phyloP scores from a whole-genome alignment of 352 stramenopile species.

The Pythium myriotylum region DNA sequence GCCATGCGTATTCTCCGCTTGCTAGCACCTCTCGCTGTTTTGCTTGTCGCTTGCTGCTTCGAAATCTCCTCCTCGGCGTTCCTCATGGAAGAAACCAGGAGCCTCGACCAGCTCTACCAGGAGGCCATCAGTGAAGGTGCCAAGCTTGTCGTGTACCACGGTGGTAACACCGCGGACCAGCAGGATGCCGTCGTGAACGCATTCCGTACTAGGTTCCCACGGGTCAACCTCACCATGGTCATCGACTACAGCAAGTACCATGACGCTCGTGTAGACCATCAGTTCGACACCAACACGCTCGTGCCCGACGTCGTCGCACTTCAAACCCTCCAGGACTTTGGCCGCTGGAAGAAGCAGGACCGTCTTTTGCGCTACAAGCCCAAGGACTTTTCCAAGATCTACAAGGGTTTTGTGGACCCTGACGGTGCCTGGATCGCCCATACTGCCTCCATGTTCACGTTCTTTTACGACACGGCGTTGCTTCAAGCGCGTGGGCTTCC shows the following conservation, averaged over 20 bases:
- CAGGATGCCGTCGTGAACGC: no score
- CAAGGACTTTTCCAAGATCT: conserved; percentile 51
- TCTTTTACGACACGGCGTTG: conserved; percentile 33
- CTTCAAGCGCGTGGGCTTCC: conserved; percentile 14
- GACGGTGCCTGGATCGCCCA: conserved; percentile 42
- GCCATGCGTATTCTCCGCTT: no score
- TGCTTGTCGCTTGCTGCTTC: no score
- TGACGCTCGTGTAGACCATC: conserved; percentile 65
- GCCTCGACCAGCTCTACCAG: conserved; percentile 44
- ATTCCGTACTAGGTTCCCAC: conserved; percentile 34
- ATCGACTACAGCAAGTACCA: conserved; percentile 64
- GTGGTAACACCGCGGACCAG: no score
- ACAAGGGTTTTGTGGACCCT: conserved; percentile 41
- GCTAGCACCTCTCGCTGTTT: no score
- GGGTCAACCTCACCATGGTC: conserved; percentile 65
- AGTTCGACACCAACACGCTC: conserved; percentile 46
- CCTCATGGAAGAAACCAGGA: conserved; percentile 16
- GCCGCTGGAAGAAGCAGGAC: conserved; percentile 42
- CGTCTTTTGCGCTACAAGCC: conserved; percentile 59
- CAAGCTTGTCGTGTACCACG: conserved; percentile 50
- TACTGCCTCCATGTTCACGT: conserved; percentile 44
- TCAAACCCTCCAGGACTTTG: conserved; percentile 60
- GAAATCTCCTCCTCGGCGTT: no score
- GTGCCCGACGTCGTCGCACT: conserved; percentile 47
- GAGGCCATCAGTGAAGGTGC: conserved; percentile 51